Evolutionary conservation across 768 basidiomycete genomes (phyloP).

Genomic region (Mycena vulgaris): DNA sequence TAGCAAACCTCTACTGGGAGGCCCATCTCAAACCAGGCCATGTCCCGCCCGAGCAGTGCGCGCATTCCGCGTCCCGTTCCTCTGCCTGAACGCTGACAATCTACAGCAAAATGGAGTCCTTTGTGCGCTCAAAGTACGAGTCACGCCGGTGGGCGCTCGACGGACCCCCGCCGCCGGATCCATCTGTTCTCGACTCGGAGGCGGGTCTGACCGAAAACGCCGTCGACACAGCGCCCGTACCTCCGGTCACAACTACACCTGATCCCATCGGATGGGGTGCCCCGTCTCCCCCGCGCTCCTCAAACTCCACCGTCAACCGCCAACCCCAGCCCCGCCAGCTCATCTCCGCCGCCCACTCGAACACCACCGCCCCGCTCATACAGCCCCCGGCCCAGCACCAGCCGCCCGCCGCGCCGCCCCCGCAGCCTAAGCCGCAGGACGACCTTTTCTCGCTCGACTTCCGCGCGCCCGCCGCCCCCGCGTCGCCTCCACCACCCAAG

Average conservation of each 20-base stretch:
- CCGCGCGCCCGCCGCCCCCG: constrained; percentile 67
- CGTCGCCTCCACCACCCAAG: constrained; percentile 57
- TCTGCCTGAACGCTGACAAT: background rate
- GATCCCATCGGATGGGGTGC: constrained; percentile 50
- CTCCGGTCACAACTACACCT: constrained; percentile 40
- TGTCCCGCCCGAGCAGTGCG: constrained; percentile 94
- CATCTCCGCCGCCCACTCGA: constrained; percentile 60
- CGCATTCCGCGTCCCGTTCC: constrained; percentile 35
- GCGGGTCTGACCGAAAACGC: constrained; percentile 46
- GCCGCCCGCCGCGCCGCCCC: constrained; percentile 48
- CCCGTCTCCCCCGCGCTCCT: constrained; percentile 50
- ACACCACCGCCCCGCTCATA: constrained; percentile 34
- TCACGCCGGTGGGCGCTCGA: constrained; percentile 93
- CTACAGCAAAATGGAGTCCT: constrained; percentile 96
- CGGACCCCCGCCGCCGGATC: constrained; percentile 88
- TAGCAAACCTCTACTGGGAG: constrained; percentile 98
- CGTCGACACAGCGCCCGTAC: constrained; percentile 47
- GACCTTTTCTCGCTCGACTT: constrained; percentile 93
- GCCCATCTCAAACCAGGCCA: constrained; percentile 94
- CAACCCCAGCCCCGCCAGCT: constrained; percentile 72
- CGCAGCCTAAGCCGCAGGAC: constrained; percentile 57
- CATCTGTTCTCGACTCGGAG: constrained; percentile 77
- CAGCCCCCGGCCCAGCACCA: constrained; percentile 39
- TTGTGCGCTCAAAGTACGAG: constrained; percentile 98
- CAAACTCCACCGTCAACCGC: constrained; percentile 48